These are phyloP conservation scores for Starmera pachycereana DNA, from an alignment of 805 yeast species.

Conservation along the genomic window DNA sequence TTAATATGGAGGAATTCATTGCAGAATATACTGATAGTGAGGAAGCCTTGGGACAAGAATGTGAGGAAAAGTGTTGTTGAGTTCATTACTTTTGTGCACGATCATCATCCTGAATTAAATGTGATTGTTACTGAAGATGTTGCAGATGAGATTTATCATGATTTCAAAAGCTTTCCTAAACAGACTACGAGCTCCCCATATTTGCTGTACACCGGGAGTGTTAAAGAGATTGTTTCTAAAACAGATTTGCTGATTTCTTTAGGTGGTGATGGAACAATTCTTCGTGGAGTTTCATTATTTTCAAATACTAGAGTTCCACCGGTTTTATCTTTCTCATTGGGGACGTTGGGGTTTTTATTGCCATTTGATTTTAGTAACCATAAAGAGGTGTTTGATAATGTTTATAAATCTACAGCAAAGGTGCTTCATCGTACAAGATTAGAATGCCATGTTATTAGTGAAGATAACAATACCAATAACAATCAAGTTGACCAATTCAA, in stretches of 20 bases:
- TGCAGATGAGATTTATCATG: conserved; percentile 49
- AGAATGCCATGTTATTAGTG: conserved; percentile 57
- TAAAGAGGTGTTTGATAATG: conserved; percentile 48
- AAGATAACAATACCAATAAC: conserved; percentile 1
- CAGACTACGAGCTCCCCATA: conserved; percentile 23
- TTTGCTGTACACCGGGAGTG: conserved; percentile 47
- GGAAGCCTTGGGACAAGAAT: conserved; percentile 68
- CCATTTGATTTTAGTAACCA: conserved; percentile 74
- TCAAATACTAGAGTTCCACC: conserved; percentile 75
- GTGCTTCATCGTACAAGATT: conserved; percentile 71
- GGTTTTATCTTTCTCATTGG: conserved; percentile 77
- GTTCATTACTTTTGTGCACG: conserved; percentile 52
- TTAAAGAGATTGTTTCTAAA: conserved; percentile 45
- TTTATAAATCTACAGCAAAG: conserved; percentile 56
- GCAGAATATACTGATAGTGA: conserved; percentile 67
- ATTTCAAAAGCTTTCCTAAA: conserved; percentile 15
- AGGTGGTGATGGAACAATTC: conserved; percentile 96
- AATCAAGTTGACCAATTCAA: conserved; percentile 3
- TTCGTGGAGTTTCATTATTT: conserved; percentile 75
- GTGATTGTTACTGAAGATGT: conserved; percentile 70
- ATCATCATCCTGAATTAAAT: conserved; percentile 59
- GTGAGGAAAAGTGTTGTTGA: conserved; percentile 58
- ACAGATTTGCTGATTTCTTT: conserved; percentile 77
- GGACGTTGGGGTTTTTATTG: conserved; percentile 80
- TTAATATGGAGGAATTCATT: conserved; percentile 66